Percentiles rank a stretch among this genome's conserved stretches.
These are phyloP conservation scores for Amniculicola lignicola DNA, from an alignment of 495 filamentous ascomycete species.

Conservation along the genomic window DNA sequence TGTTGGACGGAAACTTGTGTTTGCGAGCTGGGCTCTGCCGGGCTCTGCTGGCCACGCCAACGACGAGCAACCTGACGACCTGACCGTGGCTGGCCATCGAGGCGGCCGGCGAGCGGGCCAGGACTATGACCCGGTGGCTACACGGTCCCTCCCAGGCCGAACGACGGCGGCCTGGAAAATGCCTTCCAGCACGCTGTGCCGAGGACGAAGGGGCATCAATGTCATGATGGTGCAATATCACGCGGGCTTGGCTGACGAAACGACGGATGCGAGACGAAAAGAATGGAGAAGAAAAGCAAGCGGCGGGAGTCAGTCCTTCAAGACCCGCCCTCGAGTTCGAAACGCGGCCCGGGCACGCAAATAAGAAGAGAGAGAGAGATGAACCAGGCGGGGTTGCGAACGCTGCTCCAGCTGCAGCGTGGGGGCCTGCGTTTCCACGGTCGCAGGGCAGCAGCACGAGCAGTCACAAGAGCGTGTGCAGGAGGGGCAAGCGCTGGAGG, in stretches of 20 bases:
- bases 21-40: background rate
- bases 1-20: slow-evolving; percentile 11
- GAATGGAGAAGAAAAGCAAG: background rate
- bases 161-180: slow-evolving; percentile 4
- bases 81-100: slow-evolving; percentile 3
- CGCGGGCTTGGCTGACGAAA: slow-evolving; percentile 25
- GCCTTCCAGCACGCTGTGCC: slow-evolving; percentile 18
- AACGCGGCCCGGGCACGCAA: background rate
- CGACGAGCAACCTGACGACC: slow-evolving; percentile 7
- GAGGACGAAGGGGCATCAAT: slow-evolving; percentile 6
- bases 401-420: no score
- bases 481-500: background rate
- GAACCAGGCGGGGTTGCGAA: no score
- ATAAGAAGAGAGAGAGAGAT: no score
- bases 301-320: background rate
- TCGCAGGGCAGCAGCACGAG: no score
- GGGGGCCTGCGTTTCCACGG: no score
- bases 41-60: slow-evolving; percentile 6
- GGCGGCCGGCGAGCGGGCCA: background rate
- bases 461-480: background rate
- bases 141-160: background rate
- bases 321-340: background rate
- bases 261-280: background rate
- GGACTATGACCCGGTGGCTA: background rate
- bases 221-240: slow-evolving; percentile 14